These are phyloP conservation scores for Diaporthe velutina DNA, from an alignment of 2,329 filamentous ascomycete species.

Conservation along the genomic window DNA sequence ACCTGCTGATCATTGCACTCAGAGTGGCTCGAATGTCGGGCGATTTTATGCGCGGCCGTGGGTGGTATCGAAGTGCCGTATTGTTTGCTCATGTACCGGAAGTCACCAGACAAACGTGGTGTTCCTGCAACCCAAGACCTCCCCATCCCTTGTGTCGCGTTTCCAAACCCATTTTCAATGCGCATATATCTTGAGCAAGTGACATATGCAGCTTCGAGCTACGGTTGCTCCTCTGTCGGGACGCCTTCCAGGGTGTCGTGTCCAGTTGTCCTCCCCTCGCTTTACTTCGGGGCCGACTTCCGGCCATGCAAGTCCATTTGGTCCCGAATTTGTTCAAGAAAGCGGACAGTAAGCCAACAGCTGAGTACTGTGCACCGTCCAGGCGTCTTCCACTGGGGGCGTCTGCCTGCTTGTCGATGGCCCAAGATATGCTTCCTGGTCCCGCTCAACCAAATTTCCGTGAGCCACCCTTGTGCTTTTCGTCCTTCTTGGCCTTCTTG, in stretches of 20 bases:
- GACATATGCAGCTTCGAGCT: neutral
- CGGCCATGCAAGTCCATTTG: neutral
- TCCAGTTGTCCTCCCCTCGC: neutral
- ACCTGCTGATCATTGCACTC: neutral
- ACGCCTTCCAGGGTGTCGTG: neutral
- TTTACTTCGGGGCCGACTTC: neutral
- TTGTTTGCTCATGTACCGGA: neutral
- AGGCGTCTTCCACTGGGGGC: neutral
- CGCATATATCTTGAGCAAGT: neutral
- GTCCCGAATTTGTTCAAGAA: neutral
- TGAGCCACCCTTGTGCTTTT: conserved; percentile 60
- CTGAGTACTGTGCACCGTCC: neutral
- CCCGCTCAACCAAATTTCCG: conserved; percentile 66
- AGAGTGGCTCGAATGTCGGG: neutral
- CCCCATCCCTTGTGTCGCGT: neutral
- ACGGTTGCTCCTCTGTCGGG: neutral
- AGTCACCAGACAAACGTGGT: neutral
- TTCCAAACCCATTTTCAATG: neutral
- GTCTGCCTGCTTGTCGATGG: neutral
- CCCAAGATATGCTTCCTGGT: neutral
- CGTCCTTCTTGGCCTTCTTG: conserved; percentile 60
- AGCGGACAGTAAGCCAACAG: neutral
- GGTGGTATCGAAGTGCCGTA: neutral
- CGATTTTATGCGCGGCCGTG: neutral
- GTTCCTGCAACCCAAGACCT: neutral